Conservation (phyloP, 805 yeast genomes). For the Teunomyces barrocoloradensis region DNA sequence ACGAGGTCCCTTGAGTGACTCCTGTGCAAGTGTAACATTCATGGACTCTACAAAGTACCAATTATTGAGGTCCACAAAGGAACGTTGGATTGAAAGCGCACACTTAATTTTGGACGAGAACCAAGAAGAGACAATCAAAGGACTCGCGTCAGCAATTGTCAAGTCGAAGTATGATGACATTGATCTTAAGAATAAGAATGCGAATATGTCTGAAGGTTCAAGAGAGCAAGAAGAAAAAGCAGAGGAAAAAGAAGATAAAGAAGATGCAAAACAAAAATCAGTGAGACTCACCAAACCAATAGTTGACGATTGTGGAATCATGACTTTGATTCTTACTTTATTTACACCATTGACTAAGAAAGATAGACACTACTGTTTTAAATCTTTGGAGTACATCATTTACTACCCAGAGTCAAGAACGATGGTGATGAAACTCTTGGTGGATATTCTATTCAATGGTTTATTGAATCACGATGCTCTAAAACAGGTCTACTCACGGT, state of each 20-base stretch:
- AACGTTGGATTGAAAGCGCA: slow-evolving; percentile 21
- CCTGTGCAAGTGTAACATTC: no score
- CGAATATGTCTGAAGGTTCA: slow-evolving; percentile 4
- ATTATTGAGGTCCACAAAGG: slow-evolving; percentile 16
- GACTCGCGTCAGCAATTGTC: not conserved
- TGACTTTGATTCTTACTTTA: slow-evolving; percentile 65
- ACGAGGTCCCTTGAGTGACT: no score
- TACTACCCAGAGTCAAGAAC: slow-evolving; percentile 72
- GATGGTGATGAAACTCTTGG: slow-evolving; percentile 68
- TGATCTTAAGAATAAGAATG: no score
- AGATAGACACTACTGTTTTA: slow-evolving; percentile 61
- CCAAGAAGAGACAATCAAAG: slow-evolving; percentile 15
- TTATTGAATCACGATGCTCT: slow-evolving; percentile 56
- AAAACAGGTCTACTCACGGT: slow-evolving; percentile 57
- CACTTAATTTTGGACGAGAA: slow-evolving; percentile 12
- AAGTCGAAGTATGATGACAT: no score
- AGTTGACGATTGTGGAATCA: slow-evolving; percentile 71
- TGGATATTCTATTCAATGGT: slow-evolving; percentile 69
- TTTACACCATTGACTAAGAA: slow-evolving; percentile 68
- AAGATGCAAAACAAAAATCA: no score
- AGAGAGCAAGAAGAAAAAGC: no score
- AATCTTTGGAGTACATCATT: slow-evolving; percentile 64
- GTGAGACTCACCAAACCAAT: slow-evolving; percentile 45
- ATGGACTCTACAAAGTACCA: slow-evolving; percentile 15
- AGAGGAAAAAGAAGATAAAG: no score